Percentiles rank a stretch among this genome's conserved stretches.
These are phyloP conservation scores for Pleurotus tuber-regium DNA, from an alignment of 768 basidiomycete species.

Conservation along the genomic window DNA sequence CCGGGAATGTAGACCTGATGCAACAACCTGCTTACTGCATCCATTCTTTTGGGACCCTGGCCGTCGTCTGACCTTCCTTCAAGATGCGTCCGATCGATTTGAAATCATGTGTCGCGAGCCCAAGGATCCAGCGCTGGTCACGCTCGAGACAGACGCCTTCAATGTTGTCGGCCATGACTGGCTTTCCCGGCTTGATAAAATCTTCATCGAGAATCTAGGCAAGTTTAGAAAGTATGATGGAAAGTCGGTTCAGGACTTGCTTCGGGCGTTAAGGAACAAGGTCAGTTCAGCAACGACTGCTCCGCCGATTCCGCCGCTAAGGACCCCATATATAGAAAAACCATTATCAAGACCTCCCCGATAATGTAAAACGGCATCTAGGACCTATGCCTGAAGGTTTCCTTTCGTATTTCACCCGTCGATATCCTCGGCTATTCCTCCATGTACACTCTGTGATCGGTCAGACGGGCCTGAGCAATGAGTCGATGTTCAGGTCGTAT, in stretches of 20 bases:
- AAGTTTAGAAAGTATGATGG: constrained; percentile 98
- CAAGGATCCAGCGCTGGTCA: constrained; percentile 68
- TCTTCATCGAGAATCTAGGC: constrained; percentile 91
- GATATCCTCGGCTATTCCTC: constrained; percentile 89
- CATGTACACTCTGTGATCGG: constrained; percentile 88
- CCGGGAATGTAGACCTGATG: constrained; percentile 76
- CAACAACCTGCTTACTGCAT: constrained; percentile 82
- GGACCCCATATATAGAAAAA: constrained; percentile 66
- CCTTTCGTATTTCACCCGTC: constrained; percentile 86
- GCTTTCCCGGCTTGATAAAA: constrained; percentile 81
- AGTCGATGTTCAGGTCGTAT: constrained; percentile 90
- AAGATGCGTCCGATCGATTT: constrained; percentile 96
- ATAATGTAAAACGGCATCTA: constrained; percentile 83
- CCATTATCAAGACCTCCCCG: constrained; percentile 96
- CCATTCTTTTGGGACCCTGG: constrained; percentile 97
- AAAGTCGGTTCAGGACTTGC: constrained; percentile 82
- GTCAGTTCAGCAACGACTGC: constrained; percentile 37
- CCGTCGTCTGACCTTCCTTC: constrained; percentile 87
- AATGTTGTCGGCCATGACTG: constrained; percentile 88
- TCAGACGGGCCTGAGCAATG: constrained; percentile 66
- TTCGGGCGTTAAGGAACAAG: constrained; percentile 94
- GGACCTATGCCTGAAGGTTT: constrained; percentile 93
- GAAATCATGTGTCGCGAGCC: constrained; percentile 97
- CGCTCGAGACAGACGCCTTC: constrained; percentile 68
- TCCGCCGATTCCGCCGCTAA: not conserved